phyloP scores from a whole-genome alignment of 768 basidiomycete genomes.

The Hericium coralloides region DNA sequence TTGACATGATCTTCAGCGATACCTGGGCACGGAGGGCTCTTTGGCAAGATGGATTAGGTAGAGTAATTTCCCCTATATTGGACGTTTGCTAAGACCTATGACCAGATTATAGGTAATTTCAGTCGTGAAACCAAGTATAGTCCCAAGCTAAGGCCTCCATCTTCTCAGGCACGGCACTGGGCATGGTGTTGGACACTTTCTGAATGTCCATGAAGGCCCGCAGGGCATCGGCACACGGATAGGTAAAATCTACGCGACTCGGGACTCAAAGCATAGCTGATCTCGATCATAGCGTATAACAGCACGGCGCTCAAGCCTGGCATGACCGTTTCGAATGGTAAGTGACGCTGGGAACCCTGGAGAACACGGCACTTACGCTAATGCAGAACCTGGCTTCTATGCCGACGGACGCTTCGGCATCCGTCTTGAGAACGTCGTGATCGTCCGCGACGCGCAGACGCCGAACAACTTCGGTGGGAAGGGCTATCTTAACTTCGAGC shows the following conservation, averaged over 20 bases:
- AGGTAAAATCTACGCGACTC: slow-evolving; percentile 20
- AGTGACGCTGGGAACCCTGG: background rate
- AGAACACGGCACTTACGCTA: background rate
- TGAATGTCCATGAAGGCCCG: slow-evolving; percentile 88
- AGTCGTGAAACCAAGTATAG: background rate
- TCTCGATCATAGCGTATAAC: slow-evolving; percentile 44
- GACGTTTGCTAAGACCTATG: background rate
- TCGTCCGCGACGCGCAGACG: slow-evolving; percentile 65
- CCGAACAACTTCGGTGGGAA: slow-evolving; percentile 73
- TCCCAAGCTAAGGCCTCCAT: slow-evolving; percentile 31
- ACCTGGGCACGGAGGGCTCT: slow-evolving; percentile 69
- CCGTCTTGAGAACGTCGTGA: slow-evolving; percentile 83
- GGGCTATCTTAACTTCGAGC: slow-evolving; percentile 79
- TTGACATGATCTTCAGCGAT: slow-evolving; percentile 40
- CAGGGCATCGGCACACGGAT: slow-evolving; percentile 54
- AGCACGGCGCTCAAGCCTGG: slow-evolving; percentile 65
- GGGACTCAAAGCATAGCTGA: no score
- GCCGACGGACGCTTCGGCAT: slow-evolving; percentile 88
- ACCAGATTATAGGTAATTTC: background rate
- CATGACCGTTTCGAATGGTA: slow-evolving; percentile 85
- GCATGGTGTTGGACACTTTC: slow-evolving; percentile 89
- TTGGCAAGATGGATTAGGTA: slow-evolving; percentile 85
- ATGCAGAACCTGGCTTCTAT: slow-evolving; percentile 82
- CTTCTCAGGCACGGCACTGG: slow-evolving; percentile 81
- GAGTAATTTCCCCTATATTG: slow-evolving; percentile 7